Conservation (phyloP, 1,284 basidiomycete species). For the Apiotrichum porosum region DNA sequence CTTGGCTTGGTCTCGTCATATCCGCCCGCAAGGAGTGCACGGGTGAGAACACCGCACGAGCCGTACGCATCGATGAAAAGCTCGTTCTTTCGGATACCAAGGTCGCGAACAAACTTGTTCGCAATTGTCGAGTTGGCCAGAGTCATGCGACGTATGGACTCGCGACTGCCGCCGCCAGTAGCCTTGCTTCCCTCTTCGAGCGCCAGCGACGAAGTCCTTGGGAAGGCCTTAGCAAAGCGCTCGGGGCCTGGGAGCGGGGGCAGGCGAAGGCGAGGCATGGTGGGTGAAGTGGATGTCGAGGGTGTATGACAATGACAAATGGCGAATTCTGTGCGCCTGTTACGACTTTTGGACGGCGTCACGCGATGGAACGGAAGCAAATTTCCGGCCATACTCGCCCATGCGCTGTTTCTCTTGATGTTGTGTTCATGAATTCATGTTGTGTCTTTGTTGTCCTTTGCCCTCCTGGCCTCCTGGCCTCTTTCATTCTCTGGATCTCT, state of each 20-base stretch:
- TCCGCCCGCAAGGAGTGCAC: conserved; percentile 34
- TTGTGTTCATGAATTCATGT: too few relatives aligned
- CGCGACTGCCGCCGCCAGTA: not conserved
- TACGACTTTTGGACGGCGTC: too few relatives aligned
- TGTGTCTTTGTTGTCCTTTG: too few relatives aligned
- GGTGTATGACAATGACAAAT: too few relatives aligned
- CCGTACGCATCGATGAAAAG: conserved; percentile 37
- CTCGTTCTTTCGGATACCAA: conserved; percentile 29
- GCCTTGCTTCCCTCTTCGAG: too few relatives aligned
- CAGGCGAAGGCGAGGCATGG: conserved; percentile 25
- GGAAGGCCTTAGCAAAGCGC: conserved; percentile 11
- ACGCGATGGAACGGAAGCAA: too few relatives aligned
- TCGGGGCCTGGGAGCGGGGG: conserved; percentile 30
- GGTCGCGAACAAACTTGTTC: conserved; percentile 34
- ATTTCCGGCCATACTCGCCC: too few relatives aligned
- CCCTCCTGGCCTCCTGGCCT: too few relatives aligned
- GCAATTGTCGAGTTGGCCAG: conserved; percentile 23
- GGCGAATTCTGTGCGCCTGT: too few relatives aligned
- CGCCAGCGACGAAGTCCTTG: not conserved
- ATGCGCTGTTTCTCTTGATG: too few relatives aligned
- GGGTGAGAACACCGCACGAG: conserved; percentile 28
- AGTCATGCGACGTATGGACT: conserved; percentile 15
- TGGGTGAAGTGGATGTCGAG: not conserved
- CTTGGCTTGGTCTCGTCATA: conserved; percentile 8
- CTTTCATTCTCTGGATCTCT: not conserved